Percentiles rank a stretch among this genome's conserved stretches.
These are phyloP conservation scores for Geosmithia putterillii DNA, from an alignment of 2,329 filamentous ascomycete genomes.

Conservation along the genomic window DNA sequence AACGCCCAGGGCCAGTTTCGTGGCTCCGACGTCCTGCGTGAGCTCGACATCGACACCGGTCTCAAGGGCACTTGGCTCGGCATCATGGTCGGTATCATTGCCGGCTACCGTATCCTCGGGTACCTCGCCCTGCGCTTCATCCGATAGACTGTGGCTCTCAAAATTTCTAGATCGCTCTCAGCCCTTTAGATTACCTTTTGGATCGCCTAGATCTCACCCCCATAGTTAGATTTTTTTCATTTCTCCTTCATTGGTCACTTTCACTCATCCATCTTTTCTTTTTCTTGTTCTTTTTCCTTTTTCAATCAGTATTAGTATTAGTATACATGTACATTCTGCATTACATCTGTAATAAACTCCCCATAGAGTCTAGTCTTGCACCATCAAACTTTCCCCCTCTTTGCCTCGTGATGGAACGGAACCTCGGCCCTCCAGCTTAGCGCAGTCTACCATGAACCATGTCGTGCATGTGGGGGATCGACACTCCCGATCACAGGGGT, in stretches of 20 bases:
- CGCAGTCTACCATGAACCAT: not conserved
- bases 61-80: conserved; percentile 66
- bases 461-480: not conserved
- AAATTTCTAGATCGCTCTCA: no score
- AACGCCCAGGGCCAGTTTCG: conserved; percentile 54
- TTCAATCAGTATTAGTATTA: no score
- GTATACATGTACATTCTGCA: not conserved
- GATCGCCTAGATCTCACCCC: no score
- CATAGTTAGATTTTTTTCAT: not conserved
- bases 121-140: conserved; percentile 5
- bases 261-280: not conserved
- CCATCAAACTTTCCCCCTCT: not conserved
- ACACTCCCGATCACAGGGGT: not conserved
- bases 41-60: conserved; percentile 57
- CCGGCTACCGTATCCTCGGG: conserved; percentile 48
- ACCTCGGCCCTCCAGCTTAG: not conserved
- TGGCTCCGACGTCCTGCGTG: conserved; percentile 55
- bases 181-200: no score
- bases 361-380: not conserved
- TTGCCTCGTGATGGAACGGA: not conserved
- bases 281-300: no score
- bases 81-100: conserved; percentile 64
- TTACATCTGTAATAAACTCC: not conserved
- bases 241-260: not conserved
- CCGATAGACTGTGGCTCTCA: not conserved